Base-by-base conservation (phyloP, 805 yeast genomes). In the Suhomyces pyralidae region DNA sequence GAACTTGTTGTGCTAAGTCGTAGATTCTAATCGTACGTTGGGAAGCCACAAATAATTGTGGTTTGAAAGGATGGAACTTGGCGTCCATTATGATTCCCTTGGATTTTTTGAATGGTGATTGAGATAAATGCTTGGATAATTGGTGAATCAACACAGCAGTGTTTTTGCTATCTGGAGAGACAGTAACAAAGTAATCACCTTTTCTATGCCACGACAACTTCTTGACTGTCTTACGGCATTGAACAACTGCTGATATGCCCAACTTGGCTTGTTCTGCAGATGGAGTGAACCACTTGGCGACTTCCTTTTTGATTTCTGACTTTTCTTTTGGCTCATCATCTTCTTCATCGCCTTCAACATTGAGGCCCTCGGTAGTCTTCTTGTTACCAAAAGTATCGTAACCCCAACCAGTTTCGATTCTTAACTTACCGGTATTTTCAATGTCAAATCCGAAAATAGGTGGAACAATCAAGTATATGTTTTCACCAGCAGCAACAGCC, bases 71-170 rank as follows among this genome's bases (percentile, higher is more conserved):
- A 71, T 94, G 99, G 84, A 94, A 94, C 70, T 87, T 88, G 56
- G 97, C 97, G 68, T 91, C 96, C 86, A 91, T 91, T 45, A 92
- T 86, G 57, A 93, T 86, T 59, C 99, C 99, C 75, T 89, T 89
- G 34, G 96, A 83, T 70, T 90, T 90, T 60, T 84, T 81, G 82
- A 94, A 94, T 55, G 99, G 99, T 9, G 97, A 88, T 75, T 94
- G 99, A 15, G 98, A 86, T 55, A 87, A 80, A 74, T 94, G 98
- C 71, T 90, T 90, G 3, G 97, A 90, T 48, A 94, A 73, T 76
- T 94, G 98, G 72, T 94, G 99, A 58, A 94, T 90, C 55, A 94
- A 78, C 40, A 94, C 97, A 6, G 98, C 86, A 9, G 92, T 81
- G 65, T 90, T 85, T 51, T 88, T 90, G 49, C 90, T 87, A 49